Evolutionary conservation across 2,329 filamentous ascomycete genomes (phyloP).

Genomic region (Fusarium fujikuroi): DNA sequence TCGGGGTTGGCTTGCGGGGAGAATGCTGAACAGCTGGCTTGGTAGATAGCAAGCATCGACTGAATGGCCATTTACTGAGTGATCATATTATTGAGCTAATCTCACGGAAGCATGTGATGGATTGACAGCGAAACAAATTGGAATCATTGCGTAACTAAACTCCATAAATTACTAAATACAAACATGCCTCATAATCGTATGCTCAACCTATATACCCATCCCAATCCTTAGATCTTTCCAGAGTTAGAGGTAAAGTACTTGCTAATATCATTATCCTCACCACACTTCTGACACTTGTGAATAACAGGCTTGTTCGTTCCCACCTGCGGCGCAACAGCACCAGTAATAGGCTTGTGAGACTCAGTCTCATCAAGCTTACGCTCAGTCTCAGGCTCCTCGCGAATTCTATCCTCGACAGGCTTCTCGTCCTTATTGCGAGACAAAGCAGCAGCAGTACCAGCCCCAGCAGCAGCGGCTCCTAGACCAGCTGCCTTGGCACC

Average conservation of each 20-base stretch:
- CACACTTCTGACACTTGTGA: constrained; percentile 26
- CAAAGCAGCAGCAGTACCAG: background rate
- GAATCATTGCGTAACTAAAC: background rate
- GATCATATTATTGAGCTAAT: fast-evolving
- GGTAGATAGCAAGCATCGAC: fast-evolving
- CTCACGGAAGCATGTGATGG: fast-evolving
- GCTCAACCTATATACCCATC: background rate
- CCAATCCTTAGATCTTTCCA: background rate
- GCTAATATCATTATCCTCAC: constrained; percentile 22
- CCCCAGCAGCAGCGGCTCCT: background rate
- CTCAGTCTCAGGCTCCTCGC: background rate
- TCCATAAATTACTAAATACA: background rate
- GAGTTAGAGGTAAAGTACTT: constrained; percentile 4
- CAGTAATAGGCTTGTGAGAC: background rate
- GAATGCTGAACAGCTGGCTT: background rate
- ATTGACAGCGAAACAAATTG: background rate
- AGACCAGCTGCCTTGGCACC: background rate
- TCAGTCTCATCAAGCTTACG: background rate
- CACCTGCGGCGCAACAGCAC: background rate
- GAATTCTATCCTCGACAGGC: background rate
- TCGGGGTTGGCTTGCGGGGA: background rate
- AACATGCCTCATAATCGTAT: background rate
- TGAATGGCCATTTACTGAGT: fast-evolving
- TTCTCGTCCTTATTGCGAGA: constrained; percentile 3
- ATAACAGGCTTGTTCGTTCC: constrained; percentile 11